Conservation (phyloP, 2,329 filamentous ascomycete species). For the Bertia moriformis region DNA sequence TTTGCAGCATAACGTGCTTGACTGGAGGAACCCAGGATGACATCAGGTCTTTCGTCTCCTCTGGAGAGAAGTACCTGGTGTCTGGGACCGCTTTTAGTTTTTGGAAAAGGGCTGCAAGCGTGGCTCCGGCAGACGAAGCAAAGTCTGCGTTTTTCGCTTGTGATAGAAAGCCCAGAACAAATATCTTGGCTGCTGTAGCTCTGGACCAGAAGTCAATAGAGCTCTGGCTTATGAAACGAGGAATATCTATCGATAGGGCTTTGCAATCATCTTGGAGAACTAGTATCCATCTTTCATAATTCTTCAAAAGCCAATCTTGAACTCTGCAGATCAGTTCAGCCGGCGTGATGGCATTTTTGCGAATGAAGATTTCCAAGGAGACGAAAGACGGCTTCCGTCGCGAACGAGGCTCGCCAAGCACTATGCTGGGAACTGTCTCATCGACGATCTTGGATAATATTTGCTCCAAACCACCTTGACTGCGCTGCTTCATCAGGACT, state of each 20-base stretch:
- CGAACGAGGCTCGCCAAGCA: conserved; percentile 20
- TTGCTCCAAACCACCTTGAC: conserved; percentile 7
- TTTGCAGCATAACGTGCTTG: conserved; percentile 17
- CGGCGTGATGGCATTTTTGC: conserved; percentile 16
- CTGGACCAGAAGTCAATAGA: conserved; percentile 2
- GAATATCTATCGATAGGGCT: conserved; percentile 11
- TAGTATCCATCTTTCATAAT: conserved; percentile 14
- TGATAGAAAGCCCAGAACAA: not conserved
- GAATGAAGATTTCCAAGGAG: conserved; percentile 18
- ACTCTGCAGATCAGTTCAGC: conserved; percentile 13
- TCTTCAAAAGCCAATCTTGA: conserved; percentile 15
- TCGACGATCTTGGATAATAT: conserved; percentile 11
- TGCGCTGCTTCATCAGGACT: conserved; percentile 11
- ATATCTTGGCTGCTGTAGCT: not conserved
- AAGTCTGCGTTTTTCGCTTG: conserved; percentile 10
- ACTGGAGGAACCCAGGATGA: conserved; percentile 19
- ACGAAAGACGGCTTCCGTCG: conserved; percentile 18
- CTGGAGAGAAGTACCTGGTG: too few relatives aligned
- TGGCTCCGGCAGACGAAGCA: conserved; percentile 12
- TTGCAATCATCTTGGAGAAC: conserved; percentile 15
- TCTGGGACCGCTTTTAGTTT: conserved; percentile 9
- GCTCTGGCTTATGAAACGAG: conserved; percentile 6
- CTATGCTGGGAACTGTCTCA: conserved; percentile 16
- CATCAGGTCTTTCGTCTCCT: conserved; percentile 6
- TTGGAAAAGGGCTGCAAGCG: conserved; percentile 13